Base-by-base conservation (phyloP, 2,329 filamentous ascomycete genomes). In the Alternaria panax region DNA sequence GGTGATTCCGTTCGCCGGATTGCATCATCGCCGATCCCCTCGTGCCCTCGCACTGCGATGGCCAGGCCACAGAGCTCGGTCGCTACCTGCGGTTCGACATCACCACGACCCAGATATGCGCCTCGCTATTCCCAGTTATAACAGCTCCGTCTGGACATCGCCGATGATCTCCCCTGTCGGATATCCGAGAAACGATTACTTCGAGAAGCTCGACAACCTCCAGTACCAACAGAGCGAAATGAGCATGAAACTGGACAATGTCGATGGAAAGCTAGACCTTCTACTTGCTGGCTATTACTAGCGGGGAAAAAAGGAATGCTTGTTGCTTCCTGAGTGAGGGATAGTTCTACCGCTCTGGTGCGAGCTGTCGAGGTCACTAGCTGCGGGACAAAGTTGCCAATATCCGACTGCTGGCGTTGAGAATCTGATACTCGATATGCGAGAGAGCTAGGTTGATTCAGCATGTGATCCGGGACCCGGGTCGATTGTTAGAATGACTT, bases 151-250 rank as follows among this genome's bases (percentile, higher is more conserved):
- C 11, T 48, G 50, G 50, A 28, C 42, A 1, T 42, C 50, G 20
- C 56, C 56, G 2, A 36, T 59, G 4, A 43, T 54, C 2, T 54
- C 56, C 1, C 50, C 56, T 1, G 43, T 42, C 1, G 8, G 12
- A n/a, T 36, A 36, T 28, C 38, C 38, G 5, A 12, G 40, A n/a
- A n/a, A 24, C 9, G 45, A 30, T 14, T 51, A 51, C 38, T 27
- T 57, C 4, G 46, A 51, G 16, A 46, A 57, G 5, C 25, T 51
- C 5, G n/a, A 43, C 7, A 24, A 22, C 6, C 43, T 57, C 3
- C 42, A 54, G 9, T 54, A 46, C 20, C 52, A 54, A 6, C 52
- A 54, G 4, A 30, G 16, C 22, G 52, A 48, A 9, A 48, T 54
- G 32, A 30, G 3, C 30, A 40, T 38, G 52, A 32, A 54, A 9